Conservation (phyloP, 371 early-diverging fungal genomes). For the Choanephora cucurbitarum region DNA sequence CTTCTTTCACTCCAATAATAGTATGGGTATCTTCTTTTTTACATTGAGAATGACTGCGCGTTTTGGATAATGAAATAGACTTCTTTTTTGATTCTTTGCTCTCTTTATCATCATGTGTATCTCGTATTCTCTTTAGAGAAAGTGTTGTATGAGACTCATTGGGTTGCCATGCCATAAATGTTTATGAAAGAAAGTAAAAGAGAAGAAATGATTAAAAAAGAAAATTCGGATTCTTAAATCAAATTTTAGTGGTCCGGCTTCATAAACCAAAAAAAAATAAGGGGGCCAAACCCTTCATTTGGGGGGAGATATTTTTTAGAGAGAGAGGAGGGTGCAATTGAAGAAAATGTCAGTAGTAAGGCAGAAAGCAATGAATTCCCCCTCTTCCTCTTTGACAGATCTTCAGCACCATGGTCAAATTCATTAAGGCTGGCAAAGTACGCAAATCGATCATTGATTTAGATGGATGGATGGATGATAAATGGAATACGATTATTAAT, state of each 20-base stretch:
- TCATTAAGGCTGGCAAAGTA: slow-evolving; percentile 68
- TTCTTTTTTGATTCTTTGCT: neutral
- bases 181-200: neutral
- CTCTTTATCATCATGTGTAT: neutral
- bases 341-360: neutral
- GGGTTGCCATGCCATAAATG: neutral
- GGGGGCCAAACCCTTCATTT: too few species aligned
- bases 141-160: neutral
- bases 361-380: slow-evolving; percentile 11
- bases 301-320: too few species aligned
- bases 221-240: neutral
- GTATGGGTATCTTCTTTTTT: neutral
- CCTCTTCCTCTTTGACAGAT: slow-evolving; percentile 34
- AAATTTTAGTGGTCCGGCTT: too few species aligned
- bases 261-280: too few species aligned
- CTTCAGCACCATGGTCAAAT: slow-evolving; percentile 61
- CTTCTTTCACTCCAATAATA: too few species aligned
- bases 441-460: slow-evolving; percentile 19
- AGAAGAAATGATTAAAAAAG: too few species aligned
- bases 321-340: neutral
- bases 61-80: neutral
- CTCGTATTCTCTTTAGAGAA: neutral
- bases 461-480: slow-evolving; percentile 17
- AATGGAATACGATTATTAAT: slow-evolving; percentile 4
- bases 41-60: neutral